Conservation (phyloP, 129 eudicot species). For the Arctium lappa region DNA sequence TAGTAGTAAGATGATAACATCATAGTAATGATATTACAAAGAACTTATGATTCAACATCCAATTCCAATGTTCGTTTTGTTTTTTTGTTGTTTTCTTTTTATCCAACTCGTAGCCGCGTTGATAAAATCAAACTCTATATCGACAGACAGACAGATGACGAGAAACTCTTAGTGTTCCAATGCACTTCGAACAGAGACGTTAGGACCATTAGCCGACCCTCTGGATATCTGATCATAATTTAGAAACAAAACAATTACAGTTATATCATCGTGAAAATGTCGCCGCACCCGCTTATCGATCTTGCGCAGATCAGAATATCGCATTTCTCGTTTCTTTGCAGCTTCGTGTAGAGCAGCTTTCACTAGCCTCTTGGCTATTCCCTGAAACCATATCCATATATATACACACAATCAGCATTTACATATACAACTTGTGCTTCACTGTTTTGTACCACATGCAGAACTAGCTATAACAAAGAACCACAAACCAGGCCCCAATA, state of each 20-base stretch:
- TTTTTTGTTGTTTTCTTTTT: background rate
- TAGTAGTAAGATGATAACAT: slow-evolving; percentile 15
- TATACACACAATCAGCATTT: background rate
- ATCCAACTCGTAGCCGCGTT: slow-evolving; percentile 16
- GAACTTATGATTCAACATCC: slow-evolving; percentile 24
- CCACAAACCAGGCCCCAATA: too few relatives aligned
- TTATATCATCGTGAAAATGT: slow-evolving; percentile 70
- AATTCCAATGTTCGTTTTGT: background rate
- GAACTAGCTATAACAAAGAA: background rate
- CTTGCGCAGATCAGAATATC: slow-evolving; percentile 61
- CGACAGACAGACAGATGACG: slow-evolving; percentile 9
- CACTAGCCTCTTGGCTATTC: slow-evolving; percentile 66
- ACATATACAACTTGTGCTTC: background rate
- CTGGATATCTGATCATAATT: slow-evolving; percentile 53
- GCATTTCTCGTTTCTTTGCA: slow-evolving; percentile 63
- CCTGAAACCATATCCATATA: slow-evolving; percentile 30
- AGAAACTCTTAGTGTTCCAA: slow-evolving; percentile 43
- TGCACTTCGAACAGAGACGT: slow-evolving; percentile 55
- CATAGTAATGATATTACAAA: slow-evolving; percentile 33
- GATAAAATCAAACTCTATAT: slow-evolving; percentile 29
- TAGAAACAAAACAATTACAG: slow-evolving; percentile 58
- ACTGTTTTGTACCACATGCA: slow-evolving; percentile 5
- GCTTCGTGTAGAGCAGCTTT: slow-evolving; percentile 71
- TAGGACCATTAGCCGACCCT: slow-evolving; percentile 33
- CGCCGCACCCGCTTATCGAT: slow-evolving; percentile 66